Evolutionary conservation across 31 red algal genomes (phyloP), one percentile per base, ranked within the genome.

Genomic region (Endocladia muricata): DNA sequence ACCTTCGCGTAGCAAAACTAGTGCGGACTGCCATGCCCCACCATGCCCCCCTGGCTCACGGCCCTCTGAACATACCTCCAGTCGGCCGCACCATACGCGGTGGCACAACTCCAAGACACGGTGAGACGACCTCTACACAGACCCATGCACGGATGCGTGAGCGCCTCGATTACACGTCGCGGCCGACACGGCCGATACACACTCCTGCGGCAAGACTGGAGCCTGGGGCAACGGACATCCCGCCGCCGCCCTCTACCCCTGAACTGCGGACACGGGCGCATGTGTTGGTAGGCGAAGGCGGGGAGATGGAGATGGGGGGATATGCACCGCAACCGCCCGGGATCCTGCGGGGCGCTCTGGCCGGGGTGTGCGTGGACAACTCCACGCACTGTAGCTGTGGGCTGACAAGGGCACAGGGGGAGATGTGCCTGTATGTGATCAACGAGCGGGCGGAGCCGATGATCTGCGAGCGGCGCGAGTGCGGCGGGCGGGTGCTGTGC

Each of bases 311-410:
- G 61, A 4, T 34, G 3, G 61, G 39, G 5, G 28, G 4, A 4
- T 19, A 19, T 34, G n/a, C 26, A 67, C 7, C 21, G 28, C 5
- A 19, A 35, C 21, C 61, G 23, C 71, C 71, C 3, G 71, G 71
- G 2, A 15, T 75, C 17, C 71, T 44, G 4, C 19, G 21, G 26
- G 49, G 21, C 32, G 42, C 49, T n/a, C 23, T 72, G 13, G 68
- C 58, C 26, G 80, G 80, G 4, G 36, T 71, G 41, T 84, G 80
- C 31, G 63, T 84, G n/a, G 43, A 84, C 37, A 84, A 84, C 68
- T 35, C 54, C 9, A 84, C 80, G 49, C 80, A 84, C 55, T 84
- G 80, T 41, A 74, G 68, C 39, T 84, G 80, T 41, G 80, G 68
- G 6, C 61, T 84, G 80, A 11, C 40, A 39, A 32, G 51, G 17